Evolutionary conservation across 2,329 filamentous ascomycete species (phyloP).

Genomic region (Incumbomyces delicatus): DNA sequence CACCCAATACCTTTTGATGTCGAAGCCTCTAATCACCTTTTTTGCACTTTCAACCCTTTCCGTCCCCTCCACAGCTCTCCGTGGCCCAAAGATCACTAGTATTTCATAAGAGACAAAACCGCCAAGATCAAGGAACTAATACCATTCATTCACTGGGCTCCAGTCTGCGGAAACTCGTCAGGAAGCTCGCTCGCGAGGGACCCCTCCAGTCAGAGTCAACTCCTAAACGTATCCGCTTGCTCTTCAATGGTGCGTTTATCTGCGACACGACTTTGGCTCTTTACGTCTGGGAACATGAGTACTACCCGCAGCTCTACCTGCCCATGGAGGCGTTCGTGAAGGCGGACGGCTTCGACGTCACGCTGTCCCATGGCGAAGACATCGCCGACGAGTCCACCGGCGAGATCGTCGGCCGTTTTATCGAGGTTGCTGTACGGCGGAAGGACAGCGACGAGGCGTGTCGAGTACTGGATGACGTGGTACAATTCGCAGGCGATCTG

Average conservation of each 20-base stretch:
- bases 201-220: conserved; percentile 4
- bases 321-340: conserved; percentile 24
- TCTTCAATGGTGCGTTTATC: conserved; percentile 9
- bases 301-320: conserved; percentile 41
- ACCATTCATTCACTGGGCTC: no score
- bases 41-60: no score
- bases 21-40: no score
- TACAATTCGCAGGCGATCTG: conserved; percentile 5
- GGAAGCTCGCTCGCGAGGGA: conserved; percentile 1
- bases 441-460: conserved; percentile 2
- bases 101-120: no score
- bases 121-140: no score
- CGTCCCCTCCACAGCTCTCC: no score
- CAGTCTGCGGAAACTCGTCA: neutral
- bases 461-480: neutral
- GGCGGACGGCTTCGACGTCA: conserved; percentile 1
- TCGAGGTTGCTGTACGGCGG: conserved; percentile 2
- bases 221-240: neutral
- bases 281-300: conserved; percentile 40
- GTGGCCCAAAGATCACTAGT: no score
- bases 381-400: neutral
- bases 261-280: conserved; percentile 29
- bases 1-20: no score
- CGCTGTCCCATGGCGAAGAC: neutral
- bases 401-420: neutral